These are phyloP conservation scores for Mycothermus thermophilus DNA, from an alignment of 495 filamentous ascomycete genomes.

Conservation along the genomic window DNA sequence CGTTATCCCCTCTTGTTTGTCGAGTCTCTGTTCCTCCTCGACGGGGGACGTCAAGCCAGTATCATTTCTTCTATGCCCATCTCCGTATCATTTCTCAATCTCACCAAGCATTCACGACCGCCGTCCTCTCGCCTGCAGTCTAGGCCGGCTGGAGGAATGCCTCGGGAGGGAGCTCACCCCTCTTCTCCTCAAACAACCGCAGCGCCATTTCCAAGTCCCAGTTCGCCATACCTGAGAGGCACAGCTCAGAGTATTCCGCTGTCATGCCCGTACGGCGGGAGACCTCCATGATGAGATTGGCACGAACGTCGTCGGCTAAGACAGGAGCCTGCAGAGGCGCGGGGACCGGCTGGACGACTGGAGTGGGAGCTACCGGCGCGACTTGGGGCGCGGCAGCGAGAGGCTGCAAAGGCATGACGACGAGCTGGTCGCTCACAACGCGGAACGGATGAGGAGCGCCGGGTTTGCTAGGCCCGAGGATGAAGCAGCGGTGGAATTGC, in stretches of 20 bases:
- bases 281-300: slow-evolving; percentile 46
- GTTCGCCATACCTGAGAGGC: slow-evolving; percentile 44
- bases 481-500: slow-evolving; percentile 75
- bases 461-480: slow-evolving; percentile 58
- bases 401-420: slow-evolving; percentile 39
- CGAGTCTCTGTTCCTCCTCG: too few species aligned
- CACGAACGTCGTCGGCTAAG: slow-evolving; percentile 38
- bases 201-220: slow-evolving; percentile 64
- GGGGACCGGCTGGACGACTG: not conserved
- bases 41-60: too few species aligned
- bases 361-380: slow-evolving; percentile 1
- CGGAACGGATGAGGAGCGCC: slow-evolving; percentile 41
- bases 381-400: slow-evolving; percentile 3
- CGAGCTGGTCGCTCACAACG: slow-evolving; percentile 68
- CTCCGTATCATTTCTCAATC: too few species aligned
- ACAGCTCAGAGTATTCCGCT: slow-evolving; percentile 54
- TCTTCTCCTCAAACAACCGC: slow-evolving; percentile 48
- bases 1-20: too few species aligned
- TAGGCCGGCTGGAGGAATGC: too few species aligned
- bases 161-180: slow-evolving; percentile 24
- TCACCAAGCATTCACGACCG: too few species aligned
- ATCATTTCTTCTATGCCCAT: too few species aligned
- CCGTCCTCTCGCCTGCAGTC: too few species aligned
- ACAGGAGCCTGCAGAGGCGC: not conserved
- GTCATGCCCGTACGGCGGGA: slow-evolving; percentile 59